phyloP scores from a whole-genome alignment of 75 land plant genomes.

The Chamaecyparis obtusa region DNA sequence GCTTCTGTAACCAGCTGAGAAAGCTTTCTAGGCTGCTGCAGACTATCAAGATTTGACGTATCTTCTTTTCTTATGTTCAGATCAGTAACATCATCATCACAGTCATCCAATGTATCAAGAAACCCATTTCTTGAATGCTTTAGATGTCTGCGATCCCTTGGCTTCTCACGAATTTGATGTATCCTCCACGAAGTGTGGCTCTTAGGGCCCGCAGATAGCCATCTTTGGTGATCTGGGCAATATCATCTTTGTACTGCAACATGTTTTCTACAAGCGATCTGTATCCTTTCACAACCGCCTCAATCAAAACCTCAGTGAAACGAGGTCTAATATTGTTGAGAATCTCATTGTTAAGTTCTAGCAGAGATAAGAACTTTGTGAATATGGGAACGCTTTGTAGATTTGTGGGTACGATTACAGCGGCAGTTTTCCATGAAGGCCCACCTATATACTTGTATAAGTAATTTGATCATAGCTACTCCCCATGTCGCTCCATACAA shows the following conservation, averaged over 20 bases:
- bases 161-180: not conserved
- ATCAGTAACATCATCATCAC: too few relatives aligned
- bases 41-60: too few relatives aligned
- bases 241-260: not conserved
- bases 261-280: not conserved
- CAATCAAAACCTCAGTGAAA: too few relatives aligned
- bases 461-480: not conserved
- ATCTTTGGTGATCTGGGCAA: not conserved
- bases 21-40: too few relatives aligned
- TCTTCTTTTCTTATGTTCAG: too few relatives aligned
- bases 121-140: too few relatives aligned
- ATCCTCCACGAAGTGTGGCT: not conserved
- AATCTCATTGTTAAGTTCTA: too few relatives aligned
- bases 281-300: not conserved
- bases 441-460: not conserved
- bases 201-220: not conserved
- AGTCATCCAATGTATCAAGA: too few relatives aligned
- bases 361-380: too few relatives aligned
- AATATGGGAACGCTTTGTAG: too few relatives aligned
- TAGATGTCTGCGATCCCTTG: too few relatives aligned
- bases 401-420: not conserved
- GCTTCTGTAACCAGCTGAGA: conserved; percentile 47
- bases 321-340: too few relatives aligned
- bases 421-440: not conserved
- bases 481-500: not conserved